Evolutionary conservation across 441 rosid species (phyloP).

Genomic region (Syzygium syzygioides): DNA sequence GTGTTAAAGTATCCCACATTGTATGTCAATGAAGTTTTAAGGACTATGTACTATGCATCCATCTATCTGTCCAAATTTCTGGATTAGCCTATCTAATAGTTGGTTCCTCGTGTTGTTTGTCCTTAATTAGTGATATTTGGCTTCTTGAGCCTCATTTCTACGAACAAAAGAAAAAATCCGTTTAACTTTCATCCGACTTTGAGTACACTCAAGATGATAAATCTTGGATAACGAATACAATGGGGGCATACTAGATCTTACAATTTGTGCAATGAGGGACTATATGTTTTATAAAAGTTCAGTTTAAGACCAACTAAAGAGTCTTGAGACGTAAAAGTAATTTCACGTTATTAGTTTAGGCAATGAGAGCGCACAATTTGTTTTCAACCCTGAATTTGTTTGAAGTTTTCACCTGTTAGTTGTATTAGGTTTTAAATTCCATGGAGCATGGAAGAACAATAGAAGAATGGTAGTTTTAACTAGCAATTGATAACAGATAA

Average conservation of each 20-base stretch:
- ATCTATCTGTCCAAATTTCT: neutral
- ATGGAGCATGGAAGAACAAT: neutral
- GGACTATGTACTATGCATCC: too few species aligned
- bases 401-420: neutral
- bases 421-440: neutral
- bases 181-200: neutral
- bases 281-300: accelerated
- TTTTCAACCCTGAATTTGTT: neutral
- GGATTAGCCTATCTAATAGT: neutral
- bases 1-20: neutral
- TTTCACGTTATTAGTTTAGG: neutral
- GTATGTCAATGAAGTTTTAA: too few species aligned
- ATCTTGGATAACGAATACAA: neutral
- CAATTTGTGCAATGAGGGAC: neutral
- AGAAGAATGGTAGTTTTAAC: neutral
- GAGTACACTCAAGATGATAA: neutral
- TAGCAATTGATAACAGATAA: neutral
- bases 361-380: neutral
- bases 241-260: neutral
- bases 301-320: neutral
- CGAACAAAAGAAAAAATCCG: neutral
- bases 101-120: neutral
- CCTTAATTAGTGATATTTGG: neutral
- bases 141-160: neutral
- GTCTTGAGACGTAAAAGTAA: neutral